Evolutionary conservation across 768 basidiomycete species (phyloP).

Genomic region (Pholiota conissans): DNA sequence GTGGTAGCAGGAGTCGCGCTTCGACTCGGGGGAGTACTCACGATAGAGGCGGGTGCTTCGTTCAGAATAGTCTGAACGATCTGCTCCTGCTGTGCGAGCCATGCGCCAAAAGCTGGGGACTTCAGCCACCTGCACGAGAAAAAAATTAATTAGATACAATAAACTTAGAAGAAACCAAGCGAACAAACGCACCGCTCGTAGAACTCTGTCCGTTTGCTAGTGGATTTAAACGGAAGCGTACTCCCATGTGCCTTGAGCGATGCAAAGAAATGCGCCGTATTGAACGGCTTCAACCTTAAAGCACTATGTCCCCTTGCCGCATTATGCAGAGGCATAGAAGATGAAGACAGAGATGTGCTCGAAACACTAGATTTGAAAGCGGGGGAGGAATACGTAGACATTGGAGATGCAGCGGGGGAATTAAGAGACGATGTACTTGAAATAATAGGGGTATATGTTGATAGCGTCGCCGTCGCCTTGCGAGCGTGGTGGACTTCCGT

Average conservation of each 20-base stretch:
- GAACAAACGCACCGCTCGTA: conserved; percentile 50
- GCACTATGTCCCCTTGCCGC: neutral
- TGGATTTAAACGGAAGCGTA: conserved; percentile 73
- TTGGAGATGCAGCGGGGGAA: conserved; percentile 6
- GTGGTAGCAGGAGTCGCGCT: neutral
- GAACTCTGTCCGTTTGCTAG: conserved; percentile 65
- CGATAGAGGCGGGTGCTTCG: conserved; percentile 12
- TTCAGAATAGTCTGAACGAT: conserved; percentile 61
- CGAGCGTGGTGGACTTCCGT: conserved; percentile 44
- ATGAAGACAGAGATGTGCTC: neutral
- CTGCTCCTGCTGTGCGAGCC: conserved; percentile 77
- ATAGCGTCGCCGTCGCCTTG: conserved; percentile 10
- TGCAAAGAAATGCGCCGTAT: conserved; percentile 62
- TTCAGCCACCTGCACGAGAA: conserved; percentile 54
- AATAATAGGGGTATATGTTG: neutral
- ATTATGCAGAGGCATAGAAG: neutral
- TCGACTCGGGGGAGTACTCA: neutral
- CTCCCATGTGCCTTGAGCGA: conserved; percentile 72
- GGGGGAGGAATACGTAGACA: conserved; percentile 5
- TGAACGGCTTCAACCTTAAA: conserved; percentile 70
- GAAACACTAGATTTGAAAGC: conserved; percentile 6
- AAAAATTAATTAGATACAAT: neutral
- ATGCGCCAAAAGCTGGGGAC: conserved; percentile 75
- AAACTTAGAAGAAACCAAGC: neutral
- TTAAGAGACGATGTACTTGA: conserved; percentile 4